Percentiles rank a stretch among this genome's conserved stretches.
Conservation (phyloP, 352 stramenopile genomes). For the Globisporangium recalcitrans region DNA sequence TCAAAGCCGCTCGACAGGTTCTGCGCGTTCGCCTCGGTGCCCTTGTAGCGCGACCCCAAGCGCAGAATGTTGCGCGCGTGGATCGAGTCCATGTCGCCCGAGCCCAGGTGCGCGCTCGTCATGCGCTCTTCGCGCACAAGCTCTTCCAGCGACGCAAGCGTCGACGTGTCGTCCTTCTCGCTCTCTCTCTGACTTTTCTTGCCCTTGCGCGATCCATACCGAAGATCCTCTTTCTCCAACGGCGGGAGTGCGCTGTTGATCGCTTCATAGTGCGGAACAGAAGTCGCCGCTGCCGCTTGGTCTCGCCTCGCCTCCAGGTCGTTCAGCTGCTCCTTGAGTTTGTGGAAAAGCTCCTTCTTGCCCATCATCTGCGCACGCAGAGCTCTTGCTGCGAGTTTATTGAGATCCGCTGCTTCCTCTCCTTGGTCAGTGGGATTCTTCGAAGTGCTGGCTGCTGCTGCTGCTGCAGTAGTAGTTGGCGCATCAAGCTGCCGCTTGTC, state of each 20-base stretch:
- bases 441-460: not conserved
- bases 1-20: constrained; percentile 78
- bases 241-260: constrained; percentile 54
- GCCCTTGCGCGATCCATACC: constrained; percentile 48
- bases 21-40: constrained; percentile 51
- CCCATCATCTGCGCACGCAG: constrained; percentile 82
- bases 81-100: constrained; percentile 64
- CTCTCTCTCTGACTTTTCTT: constrained; percentile 47
- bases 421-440: not conserved
- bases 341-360: constrained; percentile 66
- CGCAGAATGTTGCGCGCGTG: constrained; percentile 72
- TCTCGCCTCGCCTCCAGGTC: constrained; percentile 67
- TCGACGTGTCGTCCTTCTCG: constrained; percentile 16
- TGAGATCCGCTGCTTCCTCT: constrained; percentile 48
- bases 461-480: too few relatives aligned
- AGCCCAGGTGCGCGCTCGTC: constrained; percentile 31
- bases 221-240: constrained; percentile 64
- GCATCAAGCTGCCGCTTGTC: too few relatives aligned
- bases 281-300: constrained; percentile 27
- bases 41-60: constrained; percentile 65
- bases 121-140: constrained; percentile 77
- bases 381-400: constrained; percentile 75
- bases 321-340: constrained; percentile 74
- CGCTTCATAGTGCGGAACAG: constrained; percentile 57
- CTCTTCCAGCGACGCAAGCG: constrained; percentile 50